Base-by-base conservation (phyloP, 2,329 filamentous ascomycete species). In the Cladophialophora exuberans region DNA sequence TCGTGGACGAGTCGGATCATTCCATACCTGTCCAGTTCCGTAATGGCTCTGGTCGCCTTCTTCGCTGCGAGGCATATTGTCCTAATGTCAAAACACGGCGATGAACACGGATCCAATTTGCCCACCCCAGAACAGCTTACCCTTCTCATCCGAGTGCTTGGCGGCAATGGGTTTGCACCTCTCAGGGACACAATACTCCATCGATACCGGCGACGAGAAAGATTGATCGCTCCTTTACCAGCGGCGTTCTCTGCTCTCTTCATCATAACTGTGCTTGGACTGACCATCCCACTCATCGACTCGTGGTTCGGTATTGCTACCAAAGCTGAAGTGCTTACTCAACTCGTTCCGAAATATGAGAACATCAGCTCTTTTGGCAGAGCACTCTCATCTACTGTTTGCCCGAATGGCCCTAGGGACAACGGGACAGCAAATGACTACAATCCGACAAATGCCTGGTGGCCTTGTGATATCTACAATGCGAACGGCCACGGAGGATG, bases 1-100 rank as follows among this genome's bases (percentile, higher is more conserved):
- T 35, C 54, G 15, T 57, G 52, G 51, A 50, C 54, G 1, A 43
- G 22, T 30, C 54, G 52, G 26, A 35, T 57, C 7, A 55, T 57
- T 15, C 54, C 54, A 2, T 57, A 50, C 23, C 33, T 57, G n/a
- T 56, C 54, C 15, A 38, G 54, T 18, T 41, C 33, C 10, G 31
- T 43, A 11, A 57, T 57, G 54, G 43, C 54, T 11, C 47, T 56
- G 31, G 25, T 56, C 13, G 54, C 39, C n/a, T 56, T 56, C 25
- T 56, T 56, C 41, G 54, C 49, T 18, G 54, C 36, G 33, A 36
- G 33, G 26, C 56, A 35, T 38, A 47, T 57, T 20, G 26, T 59
- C 20, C 23, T 52, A 23, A 41, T 46, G 20, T 53, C 56, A n/a
- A 52, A 36, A 35, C 38, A 45, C 33, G 33, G 28, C 28, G 36